Percentiles rank a stretch among this genome's conserved stretches.
phyloP scores from a whole-genome alignment of 2,329 filamentous ascomycete species.

The Fusarium nematophilum region DNA sequence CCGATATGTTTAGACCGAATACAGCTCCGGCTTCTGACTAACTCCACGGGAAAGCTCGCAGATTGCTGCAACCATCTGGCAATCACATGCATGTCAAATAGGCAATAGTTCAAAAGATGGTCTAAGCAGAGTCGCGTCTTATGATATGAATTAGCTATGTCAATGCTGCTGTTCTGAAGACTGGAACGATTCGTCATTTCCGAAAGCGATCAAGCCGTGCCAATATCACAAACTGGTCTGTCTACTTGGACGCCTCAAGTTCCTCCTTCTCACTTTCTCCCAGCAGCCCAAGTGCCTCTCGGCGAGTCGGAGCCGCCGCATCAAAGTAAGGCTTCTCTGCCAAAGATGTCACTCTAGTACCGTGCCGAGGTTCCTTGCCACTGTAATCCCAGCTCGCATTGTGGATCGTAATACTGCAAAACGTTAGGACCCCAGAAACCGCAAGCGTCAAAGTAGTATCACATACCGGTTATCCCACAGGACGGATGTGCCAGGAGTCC shows the following conservation, averaged over 20 bases:
- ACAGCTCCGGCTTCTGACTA: too few species aligned
- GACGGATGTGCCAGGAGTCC: conserved; percentile 74
- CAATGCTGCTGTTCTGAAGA: too few species aligned
- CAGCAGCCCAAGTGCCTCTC: conserved; percentile 73
- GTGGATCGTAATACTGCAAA: conserved; percentile 73
- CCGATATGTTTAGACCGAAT: too few species aligned
- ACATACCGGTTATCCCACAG: conserved; percentile 76
- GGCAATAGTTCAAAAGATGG: too few species aligned
- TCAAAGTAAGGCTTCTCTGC: conserved; percentile 79
- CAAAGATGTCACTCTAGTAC: conserved; percentile 76
- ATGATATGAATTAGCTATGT: too few species aligned
- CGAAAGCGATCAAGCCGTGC: too few species aligned
- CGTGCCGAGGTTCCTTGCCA: conserved; percentile 73
- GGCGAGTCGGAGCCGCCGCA: conserved; percentile 70
- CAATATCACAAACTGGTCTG: neutral
- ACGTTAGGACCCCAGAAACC: neutral
- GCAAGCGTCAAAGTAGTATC: neutral
- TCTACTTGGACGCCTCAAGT: conserved; percentile 22
- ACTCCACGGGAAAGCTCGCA: too few species aligned
- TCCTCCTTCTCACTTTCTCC: conserved; percentile 63
- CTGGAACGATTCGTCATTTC: too few species aligned
- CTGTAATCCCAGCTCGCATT: conserved; percentile 81
- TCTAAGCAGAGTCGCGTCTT: too few species aligned
- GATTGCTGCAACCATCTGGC: too few species aligned
- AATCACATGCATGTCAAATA: too few species aligned